Conservation (phyloP, 176 grass and related monocot species). For the Lolium perenne region DNA sequence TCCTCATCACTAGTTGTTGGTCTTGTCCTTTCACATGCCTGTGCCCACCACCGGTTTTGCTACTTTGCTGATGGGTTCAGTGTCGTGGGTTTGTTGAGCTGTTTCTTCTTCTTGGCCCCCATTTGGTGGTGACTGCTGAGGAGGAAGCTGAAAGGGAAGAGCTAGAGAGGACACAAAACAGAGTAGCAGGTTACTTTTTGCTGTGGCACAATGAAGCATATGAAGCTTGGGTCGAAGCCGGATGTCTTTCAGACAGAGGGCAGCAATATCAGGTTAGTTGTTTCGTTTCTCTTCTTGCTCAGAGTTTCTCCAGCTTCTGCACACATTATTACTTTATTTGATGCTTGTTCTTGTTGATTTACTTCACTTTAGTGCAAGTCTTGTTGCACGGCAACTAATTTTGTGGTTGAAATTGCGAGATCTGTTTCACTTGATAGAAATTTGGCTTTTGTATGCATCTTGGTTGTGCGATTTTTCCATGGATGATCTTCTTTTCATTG, state of each 20-base stretch:
- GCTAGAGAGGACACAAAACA: constrained; percentile 3
- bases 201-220: constrained; percentile 84
- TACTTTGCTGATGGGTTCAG: constrained; percentile 62
- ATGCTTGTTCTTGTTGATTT: constrained; percentile 33
- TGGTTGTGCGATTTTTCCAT: constrained; percentile 15
- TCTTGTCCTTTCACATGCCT: constrained; percentile 52
- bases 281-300: constrained; percentile 28
- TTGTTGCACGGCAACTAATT: constrained; percentile 1
- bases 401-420: constrained; percentile 36
- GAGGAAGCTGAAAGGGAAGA: constrained; percentile 31
- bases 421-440: constrained; percentile 43
- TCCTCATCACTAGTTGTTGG: constrained; percentile 58
- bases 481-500: constrained; percentile 1
- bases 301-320: constrained; percentile 16
- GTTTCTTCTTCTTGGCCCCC: constrained; percentile 42
- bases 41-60: constrained; percentile 45
- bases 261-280: constrained; percentile 70
- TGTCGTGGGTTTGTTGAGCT: constrained; percentile 60
- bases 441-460: constrained; percentile 1
- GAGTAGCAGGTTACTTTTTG: constrained; percentile 30
- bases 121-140: constrained; percentile 32
- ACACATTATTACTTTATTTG: constrained; percentile 11
- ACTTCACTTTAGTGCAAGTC: not conserved
- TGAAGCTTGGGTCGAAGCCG: constrained; percentile 98
- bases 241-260: constrained; percentile 91